phyloP scores from a whole-genome alignment of 176 grass and related monocot genomes.

The Rhynchospora pubera region DNA sequence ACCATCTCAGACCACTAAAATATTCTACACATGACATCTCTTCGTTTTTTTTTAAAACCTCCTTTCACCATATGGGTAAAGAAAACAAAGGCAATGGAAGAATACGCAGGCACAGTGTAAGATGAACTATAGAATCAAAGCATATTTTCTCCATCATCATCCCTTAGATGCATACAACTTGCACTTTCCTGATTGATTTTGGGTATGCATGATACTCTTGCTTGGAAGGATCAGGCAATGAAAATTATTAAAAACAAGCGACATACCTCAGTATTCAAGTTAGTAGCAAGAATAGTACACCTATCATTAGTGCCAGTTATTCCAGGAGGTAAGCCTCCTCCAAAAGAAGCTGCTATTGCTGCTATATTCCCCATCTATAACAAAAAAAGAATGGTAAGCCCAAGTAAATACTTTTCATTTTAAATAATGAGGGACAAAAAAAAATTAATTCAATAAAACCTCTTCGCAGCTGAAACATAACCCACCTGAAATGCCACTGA shows the following conservation, averaged over 20 bases:
- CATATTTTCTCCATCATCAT: background rate
- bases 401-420: background rate
- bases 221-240: background rate
- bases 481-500: constrained; percentile 30
- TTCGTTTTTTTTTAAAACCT: background rate
- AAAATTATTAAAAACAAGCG: background rate
- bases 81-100: background rate
- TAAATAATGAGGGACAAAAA: background rate
- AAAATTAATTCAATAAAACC: background rate
- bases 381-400: background rate
- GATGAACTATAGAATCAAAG: background rate
- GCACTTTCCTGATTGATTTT: background rate
- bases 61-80: background rate
- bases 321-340: constrained; percentile 38
- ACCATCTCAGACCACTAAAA: background rate
- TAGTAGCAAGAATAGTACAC: constrained; percentile 52
- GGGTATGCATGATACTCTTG: background rate
- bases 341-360: constrained; percentile 44
- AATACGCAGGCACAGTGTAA: background rate
- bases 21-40: background rate
- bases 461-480: background rate
- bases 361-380: constrained; percentile 46
- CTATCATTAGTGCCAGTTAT: constrained; percentile 52
- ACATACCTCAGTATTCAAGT: constrained; percentile 44
- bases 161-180: background rate